These are phyloP conservation scores for Backusella tuberculispora DNA, from an alignment of 192 early-diverging fungal genomes.

Conservation along the genomic window DNA sequence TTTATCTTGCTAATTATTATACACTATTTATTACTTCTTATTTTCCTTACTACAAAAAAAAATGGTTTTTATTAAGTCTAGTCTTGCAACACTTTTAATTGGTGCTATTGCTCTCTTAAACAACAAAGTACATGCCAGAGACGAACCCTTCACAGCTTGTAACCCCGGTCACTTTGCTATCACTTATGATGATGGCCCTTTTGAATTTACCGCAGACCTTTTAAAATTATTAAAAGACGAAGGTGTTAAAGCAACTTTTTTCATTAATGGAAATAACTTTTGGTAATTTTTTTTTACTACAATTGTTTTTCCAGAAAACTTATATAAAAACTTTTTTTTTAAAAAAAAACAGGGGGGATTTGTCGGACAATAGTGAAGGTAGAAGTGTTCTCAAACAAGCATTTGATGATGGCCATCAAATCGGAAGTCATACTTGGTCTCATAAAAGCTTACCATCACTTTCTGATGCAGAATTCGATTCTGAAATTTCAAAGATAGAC, in stretches of 20 bases:
- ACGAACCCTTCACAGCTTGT: not conserved
- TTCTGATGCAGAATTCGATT: not conserved
- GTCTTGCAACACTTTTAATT: not conserved
- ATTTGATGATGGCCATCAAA: slow-evolving; percentile 41
- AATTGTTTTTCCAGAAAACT: not conserved
- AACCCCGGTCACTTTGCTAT: slow-evolving; percentile 30
- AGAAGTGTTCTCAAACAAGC: slow-evolving; percentile 28
- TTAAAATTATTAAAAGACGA: slow-evolving; percentile 2
- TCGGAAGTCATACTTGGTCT: slow-evolving; percentile 54
- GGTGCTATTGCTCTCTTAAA: not conserved
- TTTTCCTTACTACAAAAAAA: not conserved
- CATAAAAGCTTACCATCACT: slow-evolving; percentile 44
- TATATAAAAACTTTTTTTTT: not conserved
- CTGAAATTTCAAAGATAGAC: slow-evolving; percentile 41
- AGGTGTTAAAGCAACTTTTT: slow-evolving; percentile 61
- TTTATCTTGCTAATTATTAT: not conserved
- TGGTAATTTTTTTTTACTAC: slow-evolving; percentile 9
- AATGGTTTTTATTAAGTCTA: slow-evolving; percentile 4
- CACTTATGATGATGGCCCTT: slow-evolving; percentile 35
- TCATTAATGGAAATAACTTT: slow-evolving; percentile 60
- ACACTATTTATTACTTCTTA: not conserved
- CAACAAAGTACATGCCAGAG: not conserved
- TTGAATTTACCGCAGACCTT: slow-evolving; percentile 14
- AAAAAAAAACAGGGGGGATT: slow-evolving; percentile 8
- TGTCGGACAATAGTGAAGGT: slow-evolving; percentile 16